Base-by-base conservation (phyloP, 2,329 filamentous ascomycete genomes). In the Fusarium continuum region DNA sequence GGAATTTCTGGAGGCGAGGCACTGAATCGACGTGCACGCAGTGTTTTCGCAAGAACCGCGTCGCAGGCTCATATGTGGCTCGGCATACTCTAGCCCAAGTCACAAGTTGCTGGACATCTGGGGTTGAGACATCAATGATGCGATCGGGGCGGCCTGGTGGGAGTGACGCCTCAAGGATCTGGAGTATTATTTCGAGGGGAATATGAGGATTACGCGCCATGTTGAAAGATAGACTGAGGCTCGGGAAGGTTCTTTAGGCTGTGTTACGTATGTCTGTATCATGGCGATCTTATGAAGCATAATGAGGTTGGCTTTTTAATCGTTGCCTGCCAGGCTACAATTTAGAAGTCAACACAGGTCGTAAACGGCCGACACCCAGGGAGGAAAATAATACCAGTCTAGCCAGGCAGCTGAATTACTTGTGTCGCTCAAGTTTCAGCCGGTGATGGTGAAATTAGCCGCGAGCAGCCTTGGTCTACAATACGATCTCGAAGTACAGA, bases 171-270 rank as follows among this genome's bases (percentile, higher is more conserved):
- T 67, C 51, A 2, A 67, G 36, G 9, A 67, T 29, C 4, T 54
- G 52, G 2, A 67, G 46, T 19, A 65, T 51, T 7, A 67, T 52
- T 10, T 67, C 64, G 1, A 67, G 13, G 6, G 64, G 64, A 1
- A 67, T 9, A 8, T 47, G 13, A n/a, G 26, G n/a, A 8, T 13
- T 22, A 11, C 14, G 28, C 9, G 32, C 38, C 47, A 61, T 61
- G 4, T 36, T 38, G 14, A 29, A 7, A 9, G 3, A 22, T 11
- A 4, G 5, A 6, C 3, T 16, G 10, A 17, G 11, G 5, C n/a
- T 11, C 13, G 6, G 28, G 23, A 7, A 17, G 14, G 6, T 16
- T 50, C 3, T 45, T 17, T 13, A 23, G 32, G 31, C 17, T 51
- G 32, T 45, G 23, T 22, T 40, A n/a, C 9, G 28, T 29, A 40